Percentiles rank a stretch among this genome's conserved stretches.
These are phyloP conservation scores for Triglochin maritima DNA, from an alignment of 106 monocot species.

Conservation along the genomic window DNA sequence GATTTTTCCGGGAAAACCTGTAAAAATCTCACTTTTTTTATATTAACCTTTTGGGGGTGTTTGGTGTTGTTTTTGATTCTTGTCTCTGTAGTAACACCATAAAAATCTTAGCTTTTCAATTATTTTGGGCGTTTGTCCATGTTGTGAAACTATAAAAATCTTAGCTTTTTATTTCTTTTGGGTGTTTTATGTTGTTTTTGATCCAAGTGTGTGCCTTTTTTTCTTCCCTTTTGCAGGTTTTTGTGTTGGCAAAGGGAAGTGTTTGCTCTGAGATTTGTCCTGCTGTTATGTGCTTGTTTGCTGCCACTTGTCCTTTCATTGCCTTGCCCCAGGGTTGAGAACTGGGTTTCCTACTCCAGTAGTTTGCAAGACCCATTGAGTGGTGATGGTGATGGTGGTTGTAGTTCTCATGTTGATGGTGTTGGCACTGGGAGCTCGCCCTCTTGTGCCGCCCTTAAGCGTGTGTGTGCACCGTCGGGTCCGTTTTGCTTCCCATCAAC, in stretches of 20 bases:
- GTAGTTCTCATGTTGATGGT: slow-evolving; percentile 10
- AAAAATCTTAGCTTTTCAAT: too few species aligned
- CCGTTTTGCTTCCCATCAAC: slow-evolving; percentile 52
- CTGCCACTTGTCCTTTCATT: slow-evolving; percentile 2
- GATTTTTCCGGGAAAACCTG: background rate
- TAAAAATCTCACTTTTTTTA: too few species aligned
- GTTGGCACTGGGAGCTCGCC: slow-evolving; percentile 1
- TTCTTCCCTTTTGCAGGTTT: background rate
- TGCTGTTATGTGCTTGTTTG: background rate
- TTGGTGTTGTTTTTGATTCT: background rate
- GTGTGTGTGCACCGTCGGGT: slow-evolving; percentile 21
- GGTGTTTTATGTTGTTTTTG: too few species aligned
- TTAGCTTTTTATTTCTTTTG: too few species aligned
- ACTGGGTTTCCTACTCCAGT: slow-evolving; percentile 1
- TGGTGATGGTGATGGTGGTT: slow-evolving; percentile 17
- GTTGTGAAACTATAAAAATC: slow-evolving; percentile 1
- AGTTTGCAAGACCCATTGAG: slow-evolving; percentile 1
- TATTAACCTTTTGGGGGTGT: background rate
- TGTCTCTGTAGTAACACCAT: background rate
- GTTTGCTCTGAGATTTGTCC: background rate
- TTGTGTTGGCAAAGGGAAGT: background rate
- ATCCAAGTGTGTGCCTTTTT: background rate
- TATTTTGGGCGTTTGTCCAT: background rate
- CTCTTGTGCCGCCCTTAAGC: slow-evolving; percentile 14
- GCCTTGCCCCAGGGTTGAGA: slow-evolving; percentile 3